phyloP scores from a whole-genome alignment of 2,329 filamentous ascomycete species.

The Microdochium nivale region DNA sequence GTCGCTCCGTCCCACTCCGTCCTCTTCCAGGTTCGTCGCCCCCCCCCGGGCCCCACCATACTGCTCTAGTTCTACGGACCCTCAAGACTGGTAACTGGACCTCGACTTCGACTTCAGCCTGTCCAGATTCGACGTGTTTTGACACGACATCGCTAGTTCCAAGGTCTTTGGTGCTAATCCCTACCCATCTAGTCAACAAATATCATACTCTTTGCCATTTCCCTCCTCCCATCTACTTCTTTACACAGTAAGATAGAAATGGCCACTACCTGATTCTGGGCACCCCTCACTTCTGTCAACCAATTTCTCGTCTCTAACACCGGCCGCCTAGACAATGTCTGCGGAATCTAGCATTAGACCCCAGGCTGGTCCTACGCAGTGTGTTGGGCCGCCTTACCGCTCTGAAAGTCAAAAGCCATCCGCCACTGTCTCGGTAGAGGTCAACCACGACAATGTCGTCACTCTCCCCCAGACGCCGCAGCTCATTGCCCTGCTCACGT shows the following conservation, averaged over 20 bases:
- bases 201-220: too few species aligned
- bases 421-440: conserved; percentile 78
- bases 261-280: too few species aligned
- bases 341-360: conserved; percentile 18
- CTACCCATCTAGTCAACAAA: too few species aligned
- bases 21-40: neutral
- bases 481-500: conserved; percentile 95
- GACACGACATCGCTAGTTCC: too few species aligned
- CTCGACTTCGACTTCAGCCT: too few species aligned
- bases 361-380: conserved; percentile 41
- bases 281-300: neutral
- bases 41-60: neutral
- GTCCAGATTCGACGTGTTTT: too few species aligned
- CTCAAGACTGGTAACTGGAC: too few species aligned
- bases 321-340: conserved; percentile 27
- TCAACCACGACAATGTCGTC: conserved; percentile 79
- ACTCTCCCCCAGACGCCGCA: conserved; percentile 90
- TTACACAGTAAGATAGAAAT: too few species aligned
- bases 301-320: neutral
- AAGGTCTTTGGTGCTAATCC: too few species aligned
- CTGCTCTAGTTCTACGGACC: too few species aligned
- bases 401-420: conserved; percentile 70
- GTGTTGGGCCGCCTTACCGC: conserved; percentile 73
- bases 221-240: too few species aligned
- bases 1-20: neutral